Evolutionary conservation across 1,139 yeast genomes (phyloP).

Genomic region (Candida anutae): DNA sequence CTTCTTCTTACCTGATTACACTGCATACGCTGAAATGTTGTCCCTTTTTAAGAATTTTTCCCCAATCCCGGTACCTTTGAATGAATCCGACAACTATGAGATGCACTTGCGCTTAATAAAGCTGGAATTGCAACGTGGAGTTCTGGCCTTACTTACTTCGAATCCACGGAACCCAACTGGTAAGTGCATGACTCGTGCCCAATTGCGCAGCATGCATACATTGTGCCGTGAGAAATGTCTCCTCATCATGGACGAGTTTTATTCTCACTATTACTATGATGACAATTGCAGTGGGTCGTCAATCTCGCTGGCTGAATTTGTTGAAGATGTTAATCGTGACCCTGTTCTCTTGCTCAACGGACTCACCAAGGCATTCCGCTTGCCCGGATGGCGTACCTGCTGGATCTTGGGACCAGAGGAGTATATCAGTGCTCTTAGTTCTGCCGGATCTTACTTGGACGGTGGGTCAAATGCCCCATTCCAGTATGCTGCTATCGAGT

Average conservation of each 20-base stretch:
- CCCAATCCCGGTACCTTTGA: constrained; percentile 61
- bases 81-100: constrained; percentile 53
- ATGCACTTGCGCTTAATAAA: constrained; percentile 50
- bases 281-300: constrained; percentile 52
- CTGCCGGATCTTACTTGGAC: constrained; percentile 59
- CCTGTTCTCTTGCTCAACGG: constrained; percentile 62
- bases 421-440: constrained; percentile 49
- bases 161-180: constrained; percentile 69
- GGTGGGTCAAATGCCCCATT: constrained; percentile 64
- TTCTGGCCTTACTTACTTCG: constrained; percentile 53
- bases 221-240: constrained; percentile 53
- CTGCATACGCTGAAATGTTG: constrained; percentile 69
- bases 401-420: constrained; percentile 66
- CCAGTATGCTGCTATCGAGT: constrained; percentile 56
- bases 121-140: constrained; percentile 54
- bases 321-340: constrained; percentile 52
- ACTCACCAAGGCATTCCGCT: constrained; percentile 55
- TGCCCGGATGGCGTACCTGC: constrained; percentile 67
- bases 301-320: constrained; percentile 47
- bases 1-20: constrained; percentile 61
- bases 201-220: constrained; percentile 45
- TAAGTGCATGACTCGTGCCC: constrained; percentile 44
- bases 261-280: constrained; percentile 56
- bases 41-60: constrained; percentile 60
- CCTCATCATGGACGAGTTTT: constrained; percentile 62